Evolutionary conservation across 116 monocot genomes (phyloP).

Genomic region (Trichopus zeylanicus): DNA sequence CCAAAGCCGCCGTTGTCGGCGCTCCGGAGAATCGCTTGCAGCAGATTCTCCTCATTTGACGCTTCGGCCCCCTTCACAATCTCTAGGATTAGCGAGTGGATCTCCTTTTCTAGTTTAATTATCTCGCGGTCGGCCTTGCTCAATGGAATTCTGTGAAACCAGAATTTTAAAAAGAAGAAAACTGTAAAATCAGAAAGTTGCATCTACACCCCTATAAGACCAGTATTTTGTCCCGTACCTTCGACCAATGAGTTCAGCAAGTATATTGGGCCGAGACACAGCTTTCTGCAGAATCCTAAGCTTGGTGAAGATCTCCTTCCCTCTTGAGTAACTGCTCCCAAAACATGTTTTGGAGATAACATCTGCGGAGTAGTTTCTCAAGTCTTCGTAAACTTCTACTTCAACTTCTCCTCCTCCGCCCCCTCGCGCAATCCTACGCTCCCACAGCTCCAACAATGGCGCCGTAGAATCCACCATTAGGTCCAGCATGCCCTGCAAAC

Average conservation of each 20-base stretch:
- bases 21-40: constrained; percentile 18
- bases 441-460: constrained; percentile 37
- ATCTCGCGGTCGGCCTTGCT: constrained; percentile 19
- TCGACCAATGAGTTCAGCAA: constrained; percentile 34
- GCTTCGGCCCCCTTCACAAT: constrained; percentile 14
- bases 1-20: constrained; percentile 4
- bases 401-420: constrained; percentile 23
- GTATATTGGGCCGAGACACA: constrained; percentile 22
- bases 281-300: constrained; percentile 27
- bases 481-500: constrained; percentile 49
- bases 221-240: too few relatives aligned
- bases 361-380: constrained; percentile 34
- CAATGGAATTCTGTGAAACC: constrained; percentile 11
- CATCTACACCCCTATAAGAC: too few relatives aligned
- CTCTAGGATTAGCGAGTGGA: constrained; percentile 18
- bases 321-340: constrained; percentile 40
- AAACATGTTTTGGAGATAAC: constrained; percentile 55
- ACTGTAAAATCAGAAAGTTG: too few relatives aligned
- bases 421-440: constrained; percentile 17
- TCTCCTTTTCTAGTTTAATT: constrained; percentile 24
- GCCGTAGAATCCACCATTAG: constrained; percentile 38
- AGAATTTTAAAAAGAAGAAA: not conserved
- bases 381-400: constrained; percentile 36
- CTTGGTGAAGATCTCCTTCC: constrained; percentile 44
- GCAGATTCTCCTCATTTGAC: constrained; percentile 12